Percentiles rank a stretch among this genome's conserved stretches.
phyloP scores from a whole-genome alignment of 352 stramenopile species.

The Phytophthora agathidicida region DNA sequence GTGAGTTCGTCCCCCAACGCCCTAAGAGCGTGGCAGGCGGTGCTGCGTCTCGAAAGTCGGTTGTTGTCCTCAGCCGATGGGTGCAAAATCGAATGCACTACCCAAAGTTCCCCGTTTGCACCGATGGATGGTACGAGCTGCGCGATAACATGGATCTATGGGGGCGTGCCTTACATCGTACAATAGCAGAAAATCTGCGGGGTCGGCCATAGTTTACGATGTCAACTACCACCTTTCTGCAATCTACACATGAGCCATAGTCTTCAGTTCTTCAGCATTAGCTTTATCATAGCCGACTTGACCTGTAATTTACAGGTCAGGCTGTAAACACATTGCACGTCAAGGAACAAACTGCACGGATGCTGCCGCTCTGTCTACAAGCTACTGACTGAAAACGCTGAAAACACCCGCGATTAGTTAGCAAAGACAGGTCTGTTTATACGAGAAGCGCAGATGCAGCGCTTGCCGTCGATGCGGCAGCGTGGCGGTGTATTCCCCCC shows the following conservation, averaged over 20 bases:
- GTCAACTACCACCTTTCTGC: not conserved
- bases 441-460: too few relatives aligned
- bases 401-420: too few relatives aligned
- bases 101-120: constrained; percentile 30
- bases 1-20: constrained; percentile 15
- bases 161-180: constrained; percentile 28
- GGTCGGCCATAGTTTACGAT: not conserved
- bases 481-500: not conserved
- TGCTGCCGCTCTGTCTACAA: too few relatives aligned
- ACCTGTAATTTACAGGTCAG: too few relatives aligned
- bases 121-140: constrained; percentile 36
- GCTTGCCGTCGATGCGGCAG: not conserved
- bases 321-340: too few relatives aligned
- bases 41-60: constrained; percentile 19
- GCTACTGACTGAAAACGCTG: too few relatives aligned
- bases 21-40: constrained; percentile 8
- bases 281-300: not conserved
- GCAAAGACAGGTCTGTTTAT: too few relatives aligned
- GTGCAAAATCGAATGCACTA: constrained; percentile 42
- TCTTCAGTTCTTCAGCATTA: too few relatives aligned
- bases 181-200: constrained; percentile 28
- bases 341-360: too few relatives aligned
- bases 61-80: constrained; percentile 37
- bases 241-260: not conserved
- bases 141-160: constrained; percentile 41